Evolutionary conservation across 1,284 basidiomycete species (phyloP).

Genomic region (Leccinum solheimii): DNA sequence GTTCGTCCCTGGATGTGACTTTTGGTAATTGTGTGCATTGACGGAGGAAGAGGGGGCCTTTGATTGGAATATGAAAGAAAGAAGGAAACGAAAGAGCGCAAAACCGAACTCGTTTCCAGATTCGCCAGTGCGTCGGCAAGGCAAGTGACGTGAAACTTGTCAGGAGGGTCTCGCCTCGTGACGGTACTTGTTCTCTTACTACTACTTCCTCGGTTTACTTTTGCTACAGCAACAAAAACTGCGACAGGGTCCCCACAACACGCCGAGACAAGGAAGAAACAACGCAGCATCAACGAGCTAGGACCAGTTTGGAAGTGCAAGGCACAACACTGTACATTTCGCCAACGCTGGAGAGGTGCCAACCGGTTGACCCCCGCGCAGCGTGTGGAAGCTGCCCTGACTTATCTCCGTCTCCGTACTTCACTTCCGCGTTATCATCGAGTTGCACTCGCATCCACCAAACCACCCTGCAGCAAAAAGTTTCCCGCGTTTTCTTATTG

Average conservation of each 20-base stretch:
- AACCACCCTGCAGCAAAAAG: slow-evolving; percentile 3
- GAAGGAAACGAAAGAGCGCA: not conserved
- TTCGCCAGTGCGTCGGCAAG: slow-evolving; percentile 15
- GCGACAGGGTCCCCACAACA: slow-evolving; percentile 12
- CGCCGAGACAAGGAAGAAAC: slow-evolving; percentile 24
- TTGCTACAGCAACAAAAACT: not conserved
- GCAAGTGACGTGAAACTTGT: slow-evolving; percentile 25
- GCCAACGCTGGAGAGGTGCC: slow-evolving; percentile 2
- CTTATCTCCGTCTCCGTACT: slow-evolving; percentile 25
- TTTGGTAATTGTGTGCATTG: slow-evolving; percentile 4
- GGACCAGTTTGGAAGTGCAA: slow-evolving; percentile 13
- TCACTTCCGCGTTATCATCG: slow-evolving; percentile 22
- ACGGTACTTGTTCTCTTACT: slow-evolving; percentile 4
- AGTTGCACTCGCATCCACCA: not conserved
- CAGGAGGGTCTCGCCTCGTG: slow-evolving; percentile 14
- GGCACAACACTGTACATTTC: not conserved
- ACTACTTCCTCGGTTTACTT: not conserved
- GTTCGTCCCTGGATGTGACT: slow-evolving; percentile 7
- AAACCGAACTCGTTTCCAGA: not conserved
- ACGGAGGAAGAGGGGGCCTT: not conserved
- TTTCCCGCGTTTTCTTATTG: not conserved
- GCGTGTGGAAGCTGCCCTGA: slow-evolving; percentile 13
- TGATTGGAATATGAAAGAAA: not conserved
- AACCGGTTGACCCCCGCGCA: not conserved
- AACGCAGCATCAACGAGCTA: slow-evolving; percentile 6